Base-by-base conservation (phyloP, 495 filamentous ascomycete genomes). In the Penicillium malachiteum region DNA sequence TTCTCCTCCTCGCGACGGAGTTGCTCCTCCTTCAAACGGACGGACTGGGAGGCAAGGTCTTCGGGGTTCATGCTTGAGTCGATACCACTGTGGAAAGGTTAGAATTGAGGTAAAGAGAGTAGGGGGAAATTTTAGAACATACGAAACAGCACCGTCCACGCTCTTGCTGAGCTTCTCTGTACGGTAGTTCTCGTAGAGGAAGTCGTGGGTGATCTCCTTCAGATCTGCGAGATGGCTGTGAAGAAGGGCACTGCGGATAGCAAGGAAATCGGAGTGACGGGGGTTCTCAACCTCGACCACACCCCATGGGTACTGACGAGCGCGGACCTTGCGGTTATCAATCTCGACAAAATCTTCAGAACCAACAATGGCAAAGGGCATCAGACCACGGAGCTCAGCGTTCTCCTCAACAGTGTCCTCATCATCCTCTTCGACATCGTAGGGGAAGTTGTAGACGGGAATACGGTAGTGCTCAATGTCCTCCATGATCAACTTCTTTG, bases 151-250 rank as follows among this genome's bases (percentile, higher is more conserved):
- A 72, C 92, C 92, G 67, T 96, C 92, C 51, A 97, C 93, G 71
- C 92, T 96, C 89, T 97, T 98, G 82, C 90, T 95, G 58, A 98
- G 87, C 78, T 97, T 97, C 88, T 98, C 95, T 66, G 94, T 98
- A 89, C 94, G 90, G 83, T 98, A 98, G 79, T 98, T 98, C 71
- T 98, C 94, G 71, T 98, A 98, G 34, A 98, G 83, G 88, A 98
- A 98, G 69, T 97, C 94, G 71, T 98, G 95, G 34, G 94, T 98
- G 68, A 98, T 98, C 68, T 98, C 94, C 84, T 98, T 98, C 57
- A 98, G 78, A 71, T 98, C 94, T 30, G 93, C 94, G 54, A 98
- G 81, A 80, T 98, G 94, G 76, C 89, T 94, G 81, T 98, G 95
- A 47, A 98, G 82, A 35, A 98, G 85, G 50, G 94, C 94, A 47